These are phyloP conservation scores for Quercus tomentella DNA, from an alignment of 331 rosid genomes.

Conservation along the genomic window DNA sequence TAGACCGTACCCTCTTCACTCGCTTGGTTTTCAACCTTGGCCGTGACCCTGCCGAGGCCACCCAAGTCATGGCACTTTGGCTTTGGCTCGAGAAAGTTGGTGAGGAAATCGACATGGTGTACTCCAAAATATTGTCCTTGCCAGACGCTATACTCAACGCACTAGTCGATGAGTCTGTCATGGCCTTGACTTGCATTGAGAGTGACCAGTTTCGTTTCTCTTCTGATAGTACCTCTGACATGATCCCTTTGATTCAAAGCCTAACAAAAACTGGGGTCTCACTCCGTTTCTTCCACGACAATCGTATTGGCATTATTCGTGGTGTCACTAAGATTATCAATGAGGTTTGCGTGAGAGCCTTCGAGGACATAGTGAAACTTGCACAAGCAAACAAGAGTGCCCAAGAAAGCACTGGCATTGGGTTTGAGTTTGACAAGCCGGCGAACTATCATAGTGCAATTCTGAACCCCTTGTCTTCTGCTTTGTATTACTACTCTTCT, in stretches of 20 bases:
- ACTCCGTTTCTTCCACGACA: conserved; percentile 30
- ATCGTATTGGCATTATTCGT: conserved; percentile 23
- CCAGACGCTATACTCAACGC: conserved; percentile 22
- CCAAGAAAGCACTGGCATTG: background rate
- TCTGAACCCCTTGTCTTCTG: background rate
- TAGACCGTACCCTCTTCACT: conserved; percentile 54
- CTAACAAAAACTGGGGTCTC: conserved; percentile 13
- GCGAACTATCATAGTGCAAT: background rate
- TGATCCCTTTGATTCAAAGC: conserved; percentile 36
- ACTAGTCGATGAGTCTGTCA: conserved; percentile 35
- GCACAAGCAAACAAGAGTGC: background rate
- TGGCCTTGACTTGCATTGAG: conserved; percentile 35
- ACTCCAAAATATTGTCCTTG: conserved; percentile 22
- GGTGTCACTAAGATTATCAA: conserved; percentile 14
- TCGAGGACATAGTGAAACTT: conserved; percentile 34
- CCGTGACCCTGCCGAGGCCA: conserved; percentile 35
- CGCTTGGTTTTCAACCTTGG: conserved; percentile 34
- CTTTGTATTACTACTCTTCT: background rate
- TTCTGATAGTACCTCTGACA: background rate
- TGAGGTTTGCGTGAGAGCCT: conserved; percentile 44
- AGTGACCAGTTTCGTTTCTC: conserved; percentile 7
- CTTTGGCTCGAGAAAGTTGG: conserved; percentile 50
- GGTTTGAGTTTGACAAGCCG: background rate
- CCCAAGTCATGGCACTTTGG: conserved; percentile 52
- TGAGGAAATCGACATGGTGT: conserved; percentile 15